Conservation (phyloP, 768 basidiomycete genomes). For the Suillus ampliporus region DNA sequence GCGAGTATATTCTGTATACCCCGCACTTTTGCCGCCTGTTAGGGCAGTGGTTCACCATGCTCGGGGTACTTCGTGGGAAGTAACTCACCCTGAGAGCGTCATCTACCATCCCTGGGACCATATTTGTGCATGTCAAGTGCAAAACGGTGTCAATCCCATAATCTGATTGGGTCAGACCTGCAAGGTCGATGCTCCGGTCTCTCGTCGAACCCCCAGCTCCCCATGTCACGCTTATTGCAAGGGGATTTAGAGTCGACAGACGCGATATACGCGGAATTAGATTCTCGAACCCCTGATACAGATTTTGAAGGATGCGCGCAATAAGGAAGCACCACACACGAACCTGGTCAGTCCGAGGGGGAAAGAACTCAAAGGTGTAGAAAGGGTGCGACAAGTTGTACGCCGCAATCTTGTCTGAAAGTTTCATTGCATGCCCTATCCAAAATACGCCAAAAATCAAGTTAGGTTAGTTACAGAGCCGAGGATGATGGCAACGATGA, state of each 20-base stretch:
- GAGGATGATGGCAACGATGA: not conserved
- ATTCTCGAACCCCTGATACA: conserved; percentile 84
- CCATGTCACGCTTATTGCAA: conserved; percentile 95
- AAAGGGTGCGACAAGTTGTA: conserved; percentile 62
- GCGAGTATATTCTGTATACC: conserved; percentile 93
- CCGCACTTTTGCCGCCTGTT: conserved; percentile 76
- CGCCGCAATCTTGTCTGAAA: conserved; percentile 68
- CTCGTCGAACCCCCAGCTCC: conserved; percentile 95
- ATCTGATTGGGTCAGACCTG: conserved; percentile 72
- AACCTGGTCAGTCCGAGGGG: conserved; percentile 91
- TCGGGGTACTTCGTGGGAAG: not conserved
- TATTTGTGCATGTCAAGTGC: conserved; percentile 97
- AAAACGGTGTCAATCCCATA: conserved; percentile 86
- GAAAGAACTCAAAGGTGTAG: conserved; percentile 97
- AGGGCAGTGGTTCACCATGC: conserved; percentile 14
- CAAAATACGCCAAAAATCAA: conserved; percentile 9
- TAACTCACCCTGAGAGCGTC: conserved; percentile 75
- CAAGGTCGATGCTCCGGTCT: conserved; percentile 87
- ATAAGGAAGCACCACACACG: conserved; percentile 8
- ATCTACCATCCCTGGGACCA: conserved; percentile 88
- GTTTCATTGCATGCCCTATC: conserved; percentile 56
- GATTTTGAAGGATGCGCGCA: conserved; percentile 12
- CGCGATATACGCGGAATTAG: conserved; percentile 86
- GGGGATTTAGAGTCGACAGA: conserved; percentile 73
- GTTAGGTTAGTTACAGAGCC: conserved; percentile 7